Conservation (phyloP, 2,329 filamentous ascomycete species). For the Aspergillus sp. region DNA sequence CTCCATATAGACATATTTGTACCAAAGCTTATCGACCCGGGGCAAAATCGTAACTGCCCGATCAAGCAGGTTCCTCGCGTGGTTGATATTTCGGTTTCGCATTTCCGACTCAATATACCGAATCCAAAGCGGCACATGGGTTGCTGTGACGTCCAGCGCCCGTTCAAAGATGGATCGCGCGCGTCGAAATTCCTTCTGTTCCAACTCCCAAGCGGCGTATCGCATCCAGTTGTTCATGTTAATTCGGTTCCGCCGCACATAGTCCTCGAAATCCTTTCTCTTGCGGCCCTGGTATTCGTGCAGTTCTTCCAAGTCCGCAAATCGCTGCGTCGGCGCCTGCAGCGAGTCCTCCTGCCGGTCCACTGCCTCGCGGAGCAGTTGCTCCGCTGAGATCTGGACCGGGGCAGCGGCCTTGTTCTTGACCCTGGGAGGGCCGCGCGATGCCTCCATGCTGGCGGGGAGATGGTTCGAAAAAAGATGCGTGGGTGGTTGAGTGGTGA, state of each 20-base stretch:
- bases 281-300: slow-evolving; percentile 97
- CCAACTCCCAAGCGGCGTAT: slow-evolving; percentile 95
- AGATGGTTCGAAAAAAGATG: not conserved
- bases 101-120: slow-evolving; percentile 96
- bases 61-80: slow-evolving; percentile 91
- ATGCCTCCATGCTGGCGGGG: slow-evolving; percentile 71
- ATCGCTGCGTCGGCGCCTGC: slow-evolving; percentile 89
- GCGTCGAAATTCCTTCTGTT: slow-evolving; percentile 94
- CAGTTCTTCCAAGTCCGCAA: slow-evolving; percentile 94
- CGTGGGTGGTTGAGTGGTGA: not conserved
- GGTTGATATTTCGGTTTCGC: slow-evolving; percentile 93
- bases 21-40: slow-evolving; percentile 94
- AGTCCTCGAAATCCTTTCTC: slow-evolving; percentile 95
- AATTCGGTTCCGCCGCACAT: slow-evolving; percentile 89
- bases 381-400: slow-evolving; percentile 90
- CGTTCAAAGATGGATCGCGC: slow-evolving; percentile 93
- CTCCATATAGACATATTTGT: slow-evolving; percentile 99
- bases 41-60: slow-evolving; percentile 91
- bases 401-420: slow-evolving; percentile 97
- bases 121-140: slow-evolving; percentile 83
- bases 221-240: slow-evolving; percentile 99
- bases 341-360: slow-evolving; percentile 88
- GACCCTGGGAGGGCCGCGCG: slow-evolving; percentile 88
- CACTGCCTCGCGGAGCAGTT: slow-evolving; percentile 94
- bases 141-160: slow-evolving; percentile 86